Percentiles rank a stretch among this genome's conserved stretches.
These are phyloP conservation scores for Pyrenula aspistea DNA, from an alignment of 495 filamentous ascomycete species.

Conservation along the genomic window DNA sequence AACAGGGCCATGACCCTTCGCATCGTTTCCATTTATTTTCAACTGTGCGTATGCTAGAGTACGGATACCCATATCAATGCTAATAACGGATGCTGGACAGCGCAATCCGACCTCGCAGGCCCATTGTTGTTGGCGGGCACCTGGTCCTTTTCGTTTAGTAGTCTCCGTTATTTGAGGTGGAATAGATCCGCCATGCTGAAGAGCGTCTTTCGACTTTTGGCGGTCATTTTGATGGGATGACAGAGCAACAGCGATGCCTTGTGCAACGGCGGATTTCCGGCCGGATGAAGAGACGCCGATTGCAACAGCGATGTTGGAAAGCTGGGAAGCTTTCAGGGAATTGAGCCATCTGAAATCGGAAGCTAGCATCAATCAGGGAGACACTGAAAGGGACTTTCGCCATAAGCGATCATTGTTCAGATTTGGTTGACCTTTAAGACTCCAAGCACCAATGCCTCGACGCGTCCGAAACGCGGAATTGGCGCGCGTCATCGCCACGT, in stretches of 20 bases:
- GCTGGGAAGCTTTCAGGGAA: constrained; percentile 29
- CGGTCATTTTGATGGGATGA: not conserved
- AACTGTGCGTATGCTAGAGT: constrained; percentile 60
- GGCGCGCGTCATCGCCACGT: too few relatives aligned
- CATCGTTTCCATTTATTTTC: too few relatives aligned
- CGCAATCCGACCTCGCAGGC: constrained; percentile 10
- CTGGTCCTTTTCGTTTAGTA: not conserved
- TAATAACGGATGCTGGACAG: constrained; percentile 39
- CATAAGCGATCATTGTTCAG: too few relatives aligned
- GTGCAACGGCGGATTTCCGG: constrained; percentile 29
- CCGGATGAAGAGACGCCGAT: constrained; percentile 39
- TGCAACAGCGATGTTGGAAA: constrained; percentile 37
- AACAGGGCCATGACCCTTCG: too few relatives aligned
- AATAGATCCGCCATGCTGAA: not conserved
- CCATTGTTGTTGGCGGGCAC: not conserved
- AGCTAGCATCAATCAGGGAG: too few relatives aligned
- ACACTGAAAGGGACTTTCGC: too few relatives aligned
- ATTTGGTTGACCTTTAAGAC: too few relatives aligned
- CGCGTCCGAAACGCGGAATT: too few relatives aligned
- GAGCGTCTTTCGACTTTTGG: constrained; percentile 1
- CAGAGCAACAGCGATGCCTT: constrained; percentile 7
- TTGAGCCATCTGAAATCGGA: constrained; percentile 16
- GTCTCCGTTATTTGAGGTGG: not conserved
- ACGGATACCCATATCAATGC: constrained; percentile 78
- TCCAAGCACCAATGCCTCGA: too few relatives aligned